These are phyloP conservation scores for Globisporangium rhizosaccharum DNA, from an alignment of 352 stramenopile genomes.

Conservation along the genomic window DNA sequence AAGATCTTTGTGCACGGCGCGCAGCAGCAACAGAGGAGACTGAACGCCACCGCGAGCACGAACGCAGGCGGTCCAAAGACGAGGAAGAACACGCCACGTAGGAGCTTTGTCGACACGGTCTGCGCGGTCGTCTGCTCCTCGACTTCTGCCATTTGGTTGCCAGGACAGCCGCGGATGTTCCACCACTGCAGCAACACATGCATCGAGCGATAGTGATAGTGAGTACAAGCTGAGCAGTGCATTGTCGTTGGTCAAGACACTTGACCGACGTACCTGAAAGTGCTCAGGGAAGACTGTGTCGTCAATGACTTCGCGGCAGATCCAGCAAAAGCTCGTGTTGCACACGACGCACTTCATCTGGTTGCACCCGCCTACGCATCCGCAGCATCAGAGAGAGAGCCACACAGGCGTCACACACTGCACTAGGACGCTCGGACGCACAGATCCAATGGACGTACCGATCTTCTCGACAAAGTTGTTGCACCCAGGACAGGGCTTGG, in stretches of 20 bases:
- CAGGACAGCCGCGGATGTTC: slow-evolving; percentile 68
- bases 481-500: slow-evolving; percentile 85
- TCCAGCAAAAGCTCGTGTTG: slow-evolving; percentile 86
- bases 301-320: slow-evolving; percentile 80
- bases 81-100: slow-evolving; percentile 55
- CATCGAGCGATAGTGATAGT: background rate
- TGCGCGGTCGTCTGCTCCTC: slow-evolving; percentile 37
- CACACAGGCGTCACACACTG: background rate
- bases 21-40: slow-evolving; percentile 59
- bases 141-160: slow-evolving; percentile 65
- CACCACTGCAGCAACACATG: slow-evolving; percentile 42
- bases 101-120: slow-evolving; percentile 25
- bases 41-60: slow-evolving; percentile 47
- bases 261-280: slow-evolving; percentile 48
- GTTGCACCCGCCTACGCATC: slow-evolving; percentile 76
- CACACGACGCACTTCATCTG: slow-evolving; percentile 88
- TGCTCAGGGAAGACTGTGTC: slow-evolving; percentile 82
- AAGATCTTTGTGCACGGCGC: slow-evolving; percentile 43
- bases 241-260: background rate
- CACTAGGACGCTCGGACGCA: background rate
- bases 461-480: slow-evolving; percentile 88
- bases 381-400: background rate
- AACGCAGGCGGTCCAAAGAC: slow-evolving; percentile 62
- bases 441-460: slow-evolving; percentile 14
- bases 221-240: background rate